Evolutionary conservation across 495 filamentous ascomycete genomes (phyloP), one percentile per base, ranked within the genome.

Genomic region (Hypoxylon rickii): DNA sequence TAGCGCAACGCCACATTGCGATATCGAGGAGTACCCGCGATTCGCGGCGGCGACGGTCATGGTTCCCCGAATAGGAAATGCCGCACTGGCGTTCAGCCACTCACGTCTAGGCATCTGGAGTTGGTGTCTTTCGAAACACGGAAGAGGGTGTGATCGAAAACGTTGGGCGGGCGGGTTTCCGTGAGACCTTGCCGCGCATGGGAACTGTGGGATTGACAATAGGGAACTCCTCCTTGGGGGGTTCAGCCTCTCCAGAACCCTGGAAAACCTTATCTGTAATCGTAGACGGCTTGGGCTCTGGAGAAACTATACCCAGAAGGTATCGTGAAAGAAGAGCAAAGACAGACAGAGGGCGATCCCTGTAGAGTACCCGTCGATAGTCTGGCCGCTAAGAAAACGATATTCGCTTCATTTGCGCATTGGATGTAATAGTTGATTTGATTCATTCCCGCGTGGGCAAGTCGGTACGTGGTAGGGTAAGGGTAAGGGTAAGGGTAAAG

Each of bases 301-400:
- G n/a, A n/a, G n/a, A n/a, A n/a, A n/a, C n/a, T n/a, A n/a, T n/a
- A n/a, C n/a, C n/a, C n/a, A n/a, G n/a, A n/a, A n/a, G n/a, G n/a
- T n/a, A n/a, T n/a, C n/a, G n/a, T n/a, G 51, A 38, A 32, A 47
- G 42, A 48, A 44, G 38, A 48, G 47, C 33, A 40, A 44, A 26
- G 48, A 52, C 34, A 33, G 52, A 44, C 13, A 21, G 44, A 36
- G 42, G 15, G 31, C 51, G 11, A 62, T 26, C 58, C 58, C 52
- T 56, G 52, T 33, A 37, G 13, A n/a, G n/a, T 6, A 13, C 26
- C 47, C 52, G 58, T 57, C 52, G 48, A 62, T 62, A 62, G 52
- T 57, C 52, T 44, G 33, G 52, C 42, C 52, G 52, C 48, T 50
- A 62, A 55, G 26, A 19, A 31, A 31, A 3, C 8, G n/a, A n/a